These are phyloP conservation scores for Aureobasidium subglaciale DNA, from an alignment of 2,329 filamentous ascomycete genomes.

Conservation along the genomic window DNA sequence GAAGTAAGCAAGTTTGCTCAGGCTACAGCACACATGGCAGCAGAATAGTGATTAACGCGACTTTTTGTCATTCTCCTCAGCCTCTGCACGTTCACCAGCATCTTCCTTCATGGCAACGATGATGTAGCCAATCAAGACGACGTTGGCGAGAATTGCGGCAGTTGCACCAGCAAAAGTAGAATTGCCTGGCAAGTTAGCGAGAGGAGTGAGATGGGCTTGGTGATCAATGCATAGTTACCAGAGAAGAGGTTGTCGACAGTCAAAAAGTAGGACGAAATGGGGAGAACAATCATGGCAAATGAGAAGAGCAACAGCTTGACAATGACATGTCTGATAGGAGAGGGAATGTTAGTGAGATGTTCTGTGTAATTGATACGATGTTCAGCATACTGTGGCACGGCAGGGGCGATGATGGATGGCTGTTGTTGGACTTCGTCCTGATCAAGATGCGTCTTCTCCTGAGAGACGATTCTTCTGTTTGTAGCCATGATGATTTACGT, in stretches of 20 bases:
- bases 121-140: slow-evolving; percentile 84
- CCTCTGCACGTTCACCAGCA: slow-evolving; percentile 42
- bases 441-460: slow-evolving; percentile 58
- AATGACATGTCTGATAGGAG: slow-evolving; percentile 62
- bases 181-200: slow-evolving; percentile 56
- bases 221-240: slow-evolving; percentile 45
- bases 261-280: slow-evolving; percentile 83
- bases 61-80: slow-evolving; percentile 40
- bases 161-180: slow-evolving; percentile 77
- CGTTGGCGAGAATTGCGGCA: slow-evolving; percentile 84
- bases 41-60: slow-evolving; percentile 8
- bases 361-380: neutral
- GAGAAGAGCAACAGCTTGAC: slow-evolving; percentile 86
- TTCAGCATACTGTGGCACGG: slow-evolving; percentile 65
- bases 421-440: slow-evolving; percentile 28
- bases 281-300: slow-evolving; percentile 78
- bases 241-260: slow-evolving; percentile 69
- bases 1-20: neutral
- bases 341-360: neutral
- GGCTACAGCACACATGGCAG: neutral
- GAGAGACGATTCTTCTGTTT: slow-evolving; percentile 52
- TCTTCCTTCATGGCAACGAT: slow-evolving; percentile 90
- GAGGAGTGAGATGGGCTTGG: neutral
- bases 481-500: slow-evolving; percentile 55
- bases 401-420: slow-evolving; percentile 65